Base-by-base conservation (phyloP, 1,284 basidiomycete genomes). In the Moesziomyces globuligerus region DNA sequence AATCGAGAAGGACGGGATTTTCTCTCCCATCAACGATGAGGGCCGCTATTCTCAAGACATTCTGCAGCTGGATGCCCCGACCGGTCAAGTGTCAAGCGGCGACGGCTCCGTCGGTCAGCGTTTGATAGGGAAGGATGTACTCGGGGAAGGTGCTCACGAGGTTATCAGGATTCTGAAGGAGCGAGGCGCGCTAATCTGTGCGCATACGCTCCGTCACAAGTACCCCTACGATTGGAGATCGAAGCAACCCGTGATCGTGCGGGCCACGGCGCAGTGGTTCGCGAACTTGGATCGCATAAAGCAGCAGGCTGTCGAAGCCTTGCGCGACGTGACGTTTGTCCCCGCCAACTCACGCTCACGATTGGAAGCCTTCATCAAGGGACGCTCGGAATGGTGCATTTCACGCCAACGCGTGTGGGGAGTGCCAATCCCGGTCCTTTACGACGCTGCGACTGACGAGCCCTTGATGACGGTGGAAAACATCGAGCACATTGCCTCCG, bases 211-310 rank as follows among this genome's bases (percentile, higher is more conserved):
- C 74, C 88, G 88, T 70, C 96, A 98, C 84, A 88, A 90, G 46
- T 98, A 97, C 81, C 94, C 96, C 0, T 94, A 94, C 80, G 95
- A 99, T 81, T 98, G 95, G 95, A 91, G 93, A 81, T 95, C 95
- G 1, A 90, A 94, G 75, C 86, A 92, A 79, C 95, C 95, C 0
- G 89, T 98, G 73, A 93, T 99, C 65, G 88, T 93, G 48, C 93
- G 93, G n/a, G 92, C 94, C 0, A 98, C 95, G 2, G 93, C 92
- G 0, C 95, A 98, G 76, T 99, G 95, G 95, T 99, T 99, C 78
- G 92, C 94, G 0, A 92, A 96, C 79, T 84, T 98, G 21, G 90
- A 91, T 46, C 84, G 86, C 29, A 90, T 98, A 83, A 97, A 96
- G 79, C 86, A 87, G 0, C 83, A 87, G 37, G 93, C 95, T 0